Evolutionary conservation across 1,139 yeast genomes (phyloP).

Genomic region (Kluyveromyces sp.): DNA sequence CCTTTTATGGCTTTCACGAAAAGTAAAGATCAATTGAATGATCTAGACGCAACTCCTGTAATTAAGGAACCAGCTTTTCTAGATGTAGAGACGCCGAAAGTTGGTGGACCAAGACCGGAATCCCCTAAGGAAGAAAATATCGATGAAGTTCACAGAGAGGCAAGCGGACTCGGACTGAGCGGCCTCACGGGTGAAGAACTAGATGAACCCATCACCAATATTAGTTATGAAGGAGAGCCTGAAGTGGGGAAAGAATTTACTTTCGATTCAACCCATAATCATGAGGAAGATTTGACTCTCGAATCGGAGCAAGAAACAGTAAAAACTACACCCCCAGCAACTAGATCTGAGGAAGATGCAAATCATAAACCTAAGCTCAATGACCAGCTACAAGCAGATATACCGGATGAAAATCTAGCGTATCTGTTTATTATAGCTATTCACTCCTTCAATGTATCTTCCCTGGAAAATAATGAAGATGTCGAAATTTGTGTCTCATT

Average conservation of each 20-base stretch:
- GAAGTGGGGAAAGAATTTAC: not conserved
- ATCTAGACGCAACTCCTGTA: constrained; percentile 2
- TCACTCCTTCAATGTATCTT: constrained; percentile 69
- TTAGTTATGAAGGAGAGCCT: not conserved
- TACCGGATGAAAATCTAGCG: constrained; percentile 26
- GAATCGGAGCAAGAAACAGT: not conserved
- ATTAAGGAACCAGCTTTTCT: not conserved
- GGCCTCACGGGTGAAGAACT: not conserved
- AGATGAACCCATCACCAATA: not conserved
- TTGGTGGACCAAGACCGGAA: not conserved
- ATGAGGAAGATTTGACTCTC: not conserved
- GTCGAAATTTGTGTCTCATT: constrained; percentile 78
- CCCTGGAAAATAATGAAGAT: constrained; percentile 60
- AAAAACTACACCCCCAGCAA: not conserved
- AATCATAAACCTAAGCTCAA: not conserved
- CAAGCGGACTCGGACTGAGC: constrained; percentile 1
- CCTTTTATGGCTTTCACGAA: constrained; percentile 1
- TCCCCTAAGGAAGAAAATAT: not conserved
- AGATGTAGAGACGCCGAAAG: constrained; percentile 2
- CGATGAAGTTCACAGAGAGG: not conserved
- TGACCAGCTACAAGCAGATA: not conserved
- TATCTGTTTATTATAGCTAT: constrained; percentile 45
- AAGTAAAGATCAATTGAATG: not conserved
- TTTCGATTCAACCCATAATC: not conserved
- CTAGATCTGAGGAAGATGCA: not conserved